phyloP scores from a whole-genome alignment of 129 eudicot genomes.

The Heracleum sosnowskyi region DNA sequence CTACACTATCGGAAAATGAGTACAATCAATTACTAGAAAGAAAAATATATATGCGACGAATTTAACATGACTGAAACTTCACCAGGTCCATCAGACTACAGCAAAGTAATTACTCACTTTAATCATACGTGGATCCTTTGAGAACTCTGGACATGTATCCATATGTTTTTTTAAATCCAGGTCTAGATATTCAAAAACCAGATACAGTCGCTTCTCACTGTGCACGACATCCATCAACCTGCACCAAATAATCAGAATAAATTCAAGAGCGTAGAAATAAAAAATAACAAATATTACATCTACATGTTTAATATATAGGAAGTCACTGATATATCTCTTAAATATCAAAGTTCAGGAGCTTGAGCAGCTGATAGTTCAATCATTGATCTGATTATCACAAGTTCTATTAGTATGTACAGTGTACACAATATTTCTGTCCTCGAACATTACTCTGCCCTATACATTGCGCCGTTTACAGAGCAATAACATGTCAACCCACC shows the following conservation, averaged over 20 bases:
- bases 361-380: neutral
- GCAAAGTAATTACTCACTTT: conserved; percentile 43
- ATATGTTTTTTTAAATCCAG: conserved; percentile 92
- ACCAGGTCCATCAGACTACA: neutral
- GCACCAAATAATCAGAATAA: conserved; percentile 16
- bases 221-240: conserved; percentile 97
- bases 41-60: neutral
- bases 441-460: too few species aligned
- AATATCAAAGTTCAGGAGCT: neutral
- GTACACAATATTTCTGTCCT: too few species aligned
- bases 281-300: neutral
- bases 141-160: conserved; percentile 90
- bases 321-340: neutral
- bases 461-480: too few species aligned
- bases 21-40: neutral
- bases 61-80: neutral
- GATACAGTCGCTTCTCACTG: conserved; percentile 78
- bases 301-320: neutral
- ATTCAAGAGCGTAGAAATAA: neutral
- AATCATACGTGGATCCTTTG: conserved; percentile 64
- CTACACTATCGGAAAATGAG: neutral
- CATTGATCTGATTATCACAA: too few species aligned
- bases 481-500: too few species aligned
- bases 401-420: too few species aligned
- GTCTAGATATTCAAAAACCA: conserved; percentile 93